Conservation (phyloP, 768 basidiomycete species). For the Podaxis sp. region DNA sequence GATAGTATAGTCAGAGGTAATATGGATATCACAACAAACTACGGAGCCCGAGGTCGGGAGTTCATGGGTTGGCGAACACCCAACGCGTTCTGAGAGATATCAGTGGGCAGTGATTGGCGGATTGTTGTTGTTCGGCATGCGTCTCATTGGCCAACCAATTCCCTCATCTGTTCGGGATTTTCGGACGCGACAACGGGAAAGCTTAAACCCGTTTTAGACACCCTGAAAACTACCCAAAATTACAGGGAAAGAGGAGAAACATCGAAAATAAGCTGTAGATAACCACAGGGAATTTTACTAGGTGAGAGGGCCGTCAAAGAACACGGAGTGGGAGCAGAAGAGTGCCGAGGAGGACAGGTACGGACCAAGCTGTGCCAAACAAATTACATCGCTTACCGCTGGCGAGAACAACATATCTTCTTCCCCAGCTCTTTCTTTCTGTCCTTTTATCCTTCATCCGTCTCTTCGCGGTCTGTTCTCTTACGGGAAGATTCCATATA, state of each 20-base stretch:
- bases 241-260: background rate
- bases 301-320: background rate
- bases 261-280: background rate
- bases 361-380: constrained; percentile 15
- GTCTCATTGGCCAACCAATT: background rate
- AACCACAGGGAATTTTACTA: background rate
- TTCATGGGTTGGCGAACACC: background rate
- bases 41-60: background rate
- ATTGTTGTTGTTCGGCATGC: background rate
- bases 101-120: background rate
- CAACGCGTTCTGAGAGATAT: background rate
- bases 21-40: too few species aligned
- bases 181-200: background rate
- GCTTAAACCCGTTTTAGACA: background rate
- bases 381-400: constrained; percentile 13
- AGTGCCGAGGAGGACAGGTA: background rate
- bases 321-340: background rate
- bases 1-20: too few species aligned
- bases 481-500: background rate
- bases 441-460: background rate
- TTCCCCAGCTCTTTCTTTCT: constrained; percentile 2
- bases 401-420: constrained; percentile 2
- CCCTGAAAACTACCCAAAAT: background rate
- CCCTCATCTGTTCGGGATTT: background rate
- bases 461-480: background rate